A percentile compares a stretch with the other conserved stretches of the same genome.
Evolutionary conservation across 164 flowering plant genomes (phyloP).

Genomic region (Cinnamomum micranthum): DNA sequence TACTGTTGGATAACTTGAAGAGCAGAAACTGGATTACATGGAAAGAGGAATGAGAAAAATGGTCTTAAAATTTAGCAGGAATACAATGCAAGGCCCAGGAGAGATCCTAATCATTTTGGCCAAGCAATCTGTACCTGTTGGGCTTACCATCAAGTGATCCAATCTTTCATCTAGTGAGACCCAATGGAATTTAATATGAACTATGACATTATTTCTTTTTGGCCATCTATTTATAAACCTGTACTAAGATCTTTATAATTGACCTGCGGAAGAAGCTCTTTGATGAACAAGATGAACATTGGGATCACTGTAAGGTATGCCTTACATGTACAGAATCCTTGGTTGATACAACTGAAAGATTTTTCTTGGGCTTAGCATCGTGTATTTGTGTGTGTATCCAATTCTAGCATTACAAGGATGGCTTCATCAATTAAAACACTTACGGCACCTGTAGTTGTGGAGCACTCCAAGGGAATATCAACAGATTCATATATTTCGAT

Average conservation of each 20-base stretch:
- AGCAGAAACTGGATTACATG: constrained; percentile 62
- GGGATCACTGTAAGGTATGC: background rate
- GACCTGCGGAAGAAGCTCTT: background rate
- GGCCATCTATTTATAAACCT: background rate
- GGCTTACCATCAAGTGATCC: background rate
- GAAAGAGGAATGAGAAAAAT: background rate
- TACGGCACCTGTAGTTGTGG: constrained; percentile 70
- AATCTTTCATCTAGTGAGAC: background rate
- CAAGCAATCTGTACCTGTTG: background rate
- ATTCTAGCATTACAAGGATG: background rate
- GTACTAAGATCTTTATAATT: background rate
- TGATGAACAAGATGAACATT: background rate
- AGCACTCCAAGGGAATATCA: constrained; percentile 60
- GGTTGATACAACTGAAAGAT: background rate
- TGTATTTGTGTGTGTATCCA: background rate
- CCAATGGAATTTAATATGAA: background rate
- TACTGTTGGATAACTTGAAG: constrained; percentile 76
- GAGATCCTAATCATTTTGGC: background rate
- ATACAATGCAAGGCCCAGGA: background rate
- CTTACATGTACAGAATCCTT: background rate
- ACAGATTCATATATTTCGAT: constrained; percentile 71
- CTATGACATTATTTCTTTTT: background rate
- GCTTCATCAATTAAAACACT: background rate
- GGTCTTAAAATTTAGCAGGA: background rate
- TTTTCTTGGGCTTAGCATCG: background rate